Evolutionary conservation across 306 rosid species (phyloP).

Genomic region (Medicago truncatula): DNA sequence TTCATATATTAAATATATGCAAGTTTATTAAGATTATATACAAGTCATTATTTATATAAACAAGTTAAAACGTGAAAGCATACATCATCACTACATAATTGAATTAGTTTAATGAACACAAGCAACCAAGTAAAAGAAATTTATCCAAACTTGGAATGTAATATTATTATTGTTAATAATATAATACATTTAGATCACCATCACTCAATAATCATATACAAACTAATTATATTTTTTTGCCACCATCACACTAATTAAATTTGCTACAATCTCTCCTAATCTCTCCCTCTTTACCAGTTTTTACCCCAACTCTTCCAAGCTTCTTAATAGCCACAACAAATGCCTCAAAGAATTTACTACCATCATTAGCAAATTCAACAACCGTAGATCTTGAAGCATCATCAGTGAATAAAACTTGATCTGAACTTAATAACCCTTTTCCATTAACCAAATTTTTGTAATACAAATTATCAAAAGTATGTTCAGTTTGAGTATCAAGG

Average conservation of each 20-base stretch:
- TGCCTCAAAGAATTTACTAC: slow-evolving; percentile 52
- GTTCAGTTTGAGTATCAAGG: slow-evolving; percentile 61
- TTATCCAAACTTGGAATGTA: neutral
- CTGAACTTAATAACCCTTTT: slow-evolving; percentile 63
- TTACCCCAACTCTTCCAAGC: slow-evolving; percentile 82
- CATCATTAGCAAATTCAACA: slow-evolving; percentile 57
- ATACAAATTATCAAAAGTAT: slow-evolving; percentile 63
- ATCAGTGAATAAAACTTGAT: slow-evolving; percentile 63
- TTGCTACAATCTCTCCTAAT: slow-evolving; percentile 63
- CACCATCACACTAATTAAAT: slow-evolving; percentile 52
- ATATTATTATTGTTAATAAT: neutral
- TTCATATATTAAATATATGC: too few relatives aligned
- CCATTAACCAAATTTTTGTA: slow-evolving; percentile 57
- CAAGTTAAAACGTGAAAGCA: neutral
- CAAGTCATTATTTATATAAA: too few relatives aligned
- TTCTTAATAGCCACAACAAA: slow-evolving; percentile 69
- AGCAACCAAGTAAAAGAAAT: neutral
- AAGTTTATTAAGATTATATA: too few relatives aligned
- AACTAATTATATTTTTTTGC: neutral
- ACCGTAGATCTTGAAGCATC: slow-evolving; percentile 52
- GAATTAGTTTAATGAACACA: neutral
- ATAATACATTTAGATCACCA: neutral
- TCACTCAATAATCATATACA: neutral
- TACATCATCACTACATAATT: slow-evolving; percentile 4
- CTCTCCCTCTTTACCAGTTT: slow-evolving; percentile 66